Conservation (phyloP, 2,329 filamentous ascomycete genomes). For the Botrytis sinoallii region DNA sequence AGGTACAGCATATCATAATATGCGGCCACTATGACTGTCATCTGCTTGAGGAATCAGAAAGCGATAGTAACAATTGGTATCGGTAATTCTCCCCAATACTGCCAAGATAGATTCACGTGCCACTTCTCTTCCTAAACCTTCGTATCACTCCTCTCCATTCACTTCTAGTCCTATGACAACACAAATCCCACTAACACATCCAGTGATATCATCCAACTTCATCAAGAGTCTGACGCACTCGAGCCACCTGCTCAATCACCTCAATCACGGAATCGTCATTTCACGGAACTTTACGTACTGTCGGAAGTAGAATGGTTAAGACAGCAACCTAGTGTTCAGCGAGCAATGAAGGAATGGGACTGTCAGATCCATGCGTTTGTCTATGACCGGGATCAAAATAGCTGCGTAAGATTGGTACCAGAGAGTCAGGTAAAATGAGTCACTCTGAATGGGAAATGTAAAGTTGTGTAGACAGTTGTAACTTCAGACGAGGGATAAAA, state of each 20-base stretch:
- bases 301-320: conserved; percentile 54
- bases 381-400: conserved; percentile 56
- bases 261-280: conserved; percentile 47
- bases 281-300: conserved; percentile 62
- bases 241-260: conserved; percentile 4
- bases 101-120: neutral
- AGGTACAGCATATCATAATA: conserved; percentile 54
- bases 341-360: conserved; percentile 57
- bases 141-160: neutral
- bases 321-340: conserved; percentile 56
- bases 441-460: conserved; percentile 5
- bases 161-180: neutral
- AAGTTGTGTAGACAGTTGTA: neutral
- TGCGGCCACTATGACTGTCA: conserved; percentile 55
- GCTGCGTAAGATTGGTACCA: conserved; percentile 49
- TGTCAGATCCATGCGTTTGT: conserved; percentile 61
- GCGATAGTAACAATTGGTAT: conserved; percentile 53
- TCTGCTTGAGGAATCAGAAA: conserved; percentile 45
- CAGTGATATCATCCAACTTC: conserved; percentile 31
- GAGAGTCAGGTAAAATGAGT: conserved; percentile 36
- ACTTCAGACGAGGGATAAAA: neutral
- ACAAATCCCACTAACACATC: neutral
- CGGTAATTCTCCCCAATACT: conserved; percentile 41
- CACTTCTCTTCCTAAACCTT: neutral
- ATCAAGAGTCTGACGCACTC: conserved; percentile 20